Conservation (phyloP, 1,139 yeast genomes). For the Debaryomyces udenii region DNA sequence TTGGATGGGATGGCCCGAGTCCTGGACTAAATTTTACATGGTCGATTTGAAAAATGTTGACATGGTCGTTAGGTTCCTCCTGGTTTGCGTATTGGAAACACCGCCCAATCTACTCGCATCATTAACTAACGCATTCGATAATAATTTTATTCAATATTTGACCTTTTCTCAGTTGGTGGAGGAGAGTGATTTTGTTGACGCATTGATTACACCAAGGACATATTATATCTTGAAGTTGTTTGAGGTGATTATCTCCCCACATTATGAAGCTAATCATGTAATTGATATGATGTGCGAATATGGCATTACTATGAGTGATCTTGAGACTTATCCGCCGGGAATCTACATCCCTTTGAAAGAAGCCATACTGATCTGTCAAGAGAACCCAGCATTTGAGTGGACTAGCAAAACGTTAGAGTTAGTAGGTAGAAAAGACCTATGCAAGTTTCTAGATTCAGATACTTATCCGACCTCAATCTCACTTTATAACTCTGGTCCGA, state of each 20-base stretch:
- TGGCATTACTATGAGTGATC: conserved; percentile 50
- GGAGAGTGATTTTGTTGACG: conserved; percentile 64
- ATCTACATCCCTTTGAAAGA: conserved; percentile 67
- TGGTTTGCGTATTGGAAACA: conserved; percentile 42
- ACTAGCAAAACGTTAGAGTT: conserved; percentile 54
- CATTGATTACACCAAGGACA: conserved; percentile 65
- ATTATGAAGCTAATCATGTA: conserved; percentile 53
- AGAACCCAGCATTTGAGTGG: conserved; percentile 55
- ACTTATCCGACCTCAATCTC: conserved; percentile 22
- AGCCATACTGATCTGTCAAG: conserved; percentile 59
- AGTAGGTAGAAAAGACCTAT: conserved; percentile 69
- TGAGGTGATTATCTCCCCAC: conserved; percentile 61
- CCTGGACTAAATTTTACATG: conserved; percentile 65
- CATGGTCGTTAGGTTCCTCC: conserved; percentile 34
- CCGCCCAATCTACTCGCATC: conserved; percentile 65
- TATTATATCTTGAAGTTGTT: conserved; percentile 58
- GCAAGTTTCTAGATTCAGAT: conserved; percentile 29
- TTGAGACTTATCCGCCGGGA: conserved; percentile 78
- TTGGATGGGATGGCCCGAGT: conserved; percentile 77
- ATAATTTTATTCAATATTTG: conserved; percentile 53
- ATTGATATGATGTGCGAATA: conserved; percentile 62
- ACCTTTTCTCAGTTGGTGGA: conserved; percentile 71
- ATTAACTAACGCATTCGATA: conserved; percentile 52
- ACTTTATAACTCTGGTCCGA: conserved; percentile 17
- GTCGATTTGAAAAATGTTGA: conserved; percentile 28